phyloP scores from a whole-genome alignment of 2,329 filamentous ascomycete genomes.

The Colletotrichum sp. region DNA sequence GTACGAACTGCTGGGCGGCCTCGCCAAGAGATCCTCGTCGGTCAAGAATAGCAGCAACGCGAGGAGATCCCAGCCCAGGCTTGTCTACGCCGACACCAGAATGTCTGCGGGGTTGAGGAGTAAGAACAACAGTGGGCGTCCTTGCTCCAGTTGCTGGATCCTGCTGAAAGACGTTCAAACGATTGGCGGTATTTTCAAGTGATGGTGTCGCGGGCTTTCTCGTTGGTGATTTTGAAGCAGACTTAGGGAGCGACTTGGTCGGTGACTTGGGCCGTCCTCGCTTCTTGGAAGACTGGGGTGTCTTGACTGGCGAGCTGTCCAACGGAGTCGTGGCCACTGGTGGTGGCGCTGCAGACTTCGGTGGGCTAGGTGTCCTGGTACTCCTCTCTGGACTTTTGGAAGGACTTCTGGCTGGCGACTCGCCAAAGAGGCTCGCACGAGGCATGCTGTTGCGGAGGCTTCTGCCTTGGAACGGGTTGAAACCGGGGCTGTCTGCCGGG shows the following conservation, averaged over 20 bases:
- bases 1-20: conserved; percentile 66
- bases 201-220: conserved; percentile 37
- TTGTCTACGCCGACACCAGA: conserved; percentile 75
- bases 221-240: conserved; percentile 15
- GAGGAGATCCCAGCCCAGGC: conserved; percentile 76
- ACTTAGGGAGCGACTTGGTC: background rate
- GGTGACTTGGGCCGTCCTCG: conserved; percentile 12
- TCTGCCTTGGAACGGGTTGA: conserved; percentile 58
- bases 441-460: conserved; percentile 54
- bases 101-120: conserved; percentile 62
- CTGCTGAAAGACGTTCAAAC: conserved; percentile 53
- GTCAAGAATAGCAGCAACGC: conserved; percentile 73
- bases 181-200: conserved; percentile 22
- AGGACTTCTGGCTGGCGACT: conserved; percentile 12
- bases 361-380: conserved; percentile 18
- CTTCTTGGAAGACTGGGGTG: conserved; percentile 16
- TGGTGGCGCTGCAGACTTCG: conserved; percentile 14
- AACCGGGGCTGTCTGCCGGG: conserved; percentile 52
- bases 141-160: conserved; percentile 58
- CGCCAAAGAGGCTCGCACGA: conserved; percentile 45
- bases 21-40: conserved; percentile 76
- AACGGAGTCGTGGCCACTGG: background rate
- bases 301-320: conserved; percentile 29
- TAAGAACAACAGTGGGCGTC: conserved; percentile 69
- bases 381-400: background rate